Percentiles rank a stretch among this genome's conserved stretches.
phyloP scores from a whole-genome alignment of 352 stramenopile species.

The Pythium grandisporangium region DNA sequence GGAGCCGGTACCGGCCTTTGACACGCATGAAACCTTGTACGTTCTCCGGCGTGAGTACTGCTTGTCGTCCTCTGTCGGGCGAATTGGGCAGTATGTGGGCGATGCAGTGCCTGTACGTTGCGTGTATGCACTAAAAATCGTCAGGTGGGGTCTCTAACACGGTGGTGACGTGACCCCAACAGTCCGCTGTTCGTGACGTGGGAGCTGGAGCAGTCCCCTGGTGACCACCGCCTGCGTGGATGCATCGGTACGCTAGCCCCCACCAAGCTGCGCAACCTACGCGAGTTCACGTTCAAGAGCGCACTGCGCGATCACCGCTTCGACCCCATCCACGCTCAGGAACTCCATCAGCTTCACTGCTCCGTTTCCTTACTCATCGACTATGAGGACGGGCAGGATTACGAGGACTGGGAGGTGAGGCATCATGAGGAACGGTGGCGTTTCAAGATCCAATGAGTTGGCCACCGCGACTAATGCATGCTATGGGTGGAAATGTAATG shows the following conservation, averaged over 20 bases:
- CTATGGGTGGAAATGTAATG: neutral
- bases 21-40: conserved; percentile 50
- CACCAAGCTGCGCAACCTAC: conserved; percentile 53
- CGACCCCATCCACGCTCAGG: conserved; percentile 55
- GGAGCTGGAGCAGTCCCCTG: conserved; percentile 51
- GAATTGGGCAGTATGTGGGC: no score
- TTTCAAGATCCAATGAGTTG: no score
- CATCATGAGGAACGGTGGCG: no score
- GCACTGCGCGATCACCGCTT: conserved; percentile 70
- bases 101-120: no score
- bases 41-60: neutral
- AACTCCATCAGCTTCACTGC: conserved; percentile 58
- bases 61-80: neutral
- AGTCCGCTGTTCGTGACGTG: conserved; percentile 82
- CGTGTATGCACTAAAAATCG: no score
- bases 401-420: conserved; percentile 75
- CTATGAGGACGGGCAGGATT: conserved; percentile 66
- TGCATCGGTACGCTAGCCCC: conserved; percentile 74
- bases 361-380: conserved; percentile 77
- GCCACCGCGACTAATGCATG: no score
- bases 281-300: conserved; percentile 80
- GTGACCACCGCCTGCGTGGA: conserved; percentile 39
- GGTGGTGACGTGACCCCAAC: neutral
- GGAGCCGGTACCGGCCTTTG: conserved; percentile 43
- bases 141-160: no score